Evolutionary conservation across 2,329 filamentous ascomycete species (phyloP).

Genomic region (Talaromyces sp.): DNA sequence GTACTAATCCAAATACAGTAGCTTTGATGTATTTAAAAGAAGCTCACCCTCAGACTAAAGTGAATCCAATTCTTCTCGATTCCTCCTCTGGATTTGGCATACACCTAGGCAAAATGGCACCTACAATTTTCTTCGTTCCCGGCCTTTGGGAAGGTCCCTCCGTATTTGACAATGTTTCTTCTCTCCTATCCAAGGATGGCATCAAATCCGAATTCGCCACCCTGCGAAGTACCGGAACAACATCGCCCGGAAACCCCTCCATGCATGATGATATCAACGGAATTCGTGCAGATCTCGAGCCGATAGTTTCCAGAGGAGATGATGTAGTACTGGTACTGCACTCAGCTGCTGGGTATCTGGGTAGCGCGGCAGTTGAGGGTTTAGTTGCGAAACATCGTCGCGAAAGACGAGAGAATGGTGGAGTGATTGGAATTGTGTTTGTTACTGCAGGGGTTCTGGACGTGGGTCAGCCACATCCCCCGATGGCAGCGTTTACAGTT

Average conservation of each 20-base stretch:
- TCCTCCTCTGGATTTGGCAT: not conserved
- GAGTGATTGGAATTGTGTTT: conserved; percentile 11
- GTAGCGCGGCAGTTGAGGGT: conserved; percentile 77
- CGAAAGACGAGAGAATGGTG: not conserved
- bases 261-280: conserved; percentile 7
- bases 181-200: not conserved
- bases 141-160: conserved; percentile 3
- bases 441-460: not conserved
- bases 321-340: conserved; percentile 8
- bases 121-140: conserved; percentile 10
- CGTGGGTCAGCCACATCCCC: not conserved
- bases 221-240: conserved; percentile 4
- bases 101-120: not conserved
- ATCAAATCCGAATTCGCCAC: not conserved
- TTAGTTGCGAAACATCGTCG: conserved; percentile 61
- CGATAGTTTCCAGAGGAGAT: not conserved
- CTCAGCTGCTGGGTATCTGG: conserved; percentile 63
- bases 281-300: not conserved
- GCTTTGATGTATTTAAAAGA: not conserved
- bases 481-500: conserved; percentile 1
- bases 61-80: not conserved
- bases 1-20: not conserved
- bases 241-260: conserved; percentile 2
- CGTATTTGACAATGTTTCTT: not conserved
- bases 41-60: not conserved